Percentiles rank a stretch among this genome's conserved stretches.
phyloP scores from a whole-genome alignment of 1,284 basidiomycete genomes.

The Malassezia globosa region DNA sequence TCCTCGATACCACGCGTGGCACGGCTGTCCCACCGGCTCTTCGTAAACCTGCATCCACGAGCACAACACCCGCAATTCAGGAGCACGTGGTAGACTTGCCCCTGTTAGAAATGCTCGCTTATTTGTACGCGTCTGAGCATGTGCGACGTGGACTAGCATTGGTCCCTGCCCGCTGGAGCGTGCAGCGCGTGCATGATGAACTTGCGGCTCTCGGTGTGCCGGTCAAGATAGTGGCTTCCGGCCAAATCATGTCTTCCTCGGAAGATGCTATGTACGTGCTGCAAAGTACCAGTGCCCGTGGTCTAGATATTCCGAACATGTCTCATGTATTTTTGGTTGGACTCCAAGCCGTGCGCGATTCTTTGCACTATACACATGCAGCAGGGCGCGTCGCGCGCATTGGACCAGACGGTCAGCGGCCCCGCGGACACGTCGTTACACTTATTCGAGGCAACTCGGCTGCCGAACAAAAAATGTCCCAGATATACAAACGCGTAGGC shows the following conservation, averaged over 20 bases:
- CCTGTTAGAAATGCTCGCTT: conserved; percentile 34
- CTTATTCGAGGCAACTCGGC: conserved; percentile 23
- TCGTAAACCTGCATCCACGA: conserved; percentile 11
- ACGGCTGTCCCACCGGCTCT: background rate
- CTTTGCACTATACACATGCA: conserved; percentile 38
- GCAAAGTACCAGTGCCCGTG: conserved; percentile 33
- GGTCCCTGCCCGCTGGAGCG: conserved; percentile 37
- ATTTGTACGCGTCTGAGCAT: conserved; percentile 30
- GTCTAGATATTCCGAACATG: conserved; percentile 38
- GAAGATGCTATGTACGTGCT: conserved; percentile 26
- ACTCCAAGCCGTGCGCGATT: conserved; percentile 29
- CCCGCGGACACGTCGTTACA: conserved; percentile 31
- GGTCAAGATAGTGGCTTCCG: conserved; percentile 14
- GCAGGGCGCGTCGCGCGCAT: conserved; percentile 41
- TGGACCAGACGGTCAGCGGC: conserved; percentile 14
- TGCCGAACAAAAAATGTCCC: conserved; percentile 31
- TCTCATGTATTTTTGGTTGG: conserved; percentile 42
- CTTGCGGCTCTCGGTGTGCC: conserved; percentile 34
- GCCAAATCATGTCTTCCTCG: background rate
- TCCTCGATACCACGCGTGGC: background rate
- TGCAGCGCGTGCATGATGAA: conserved; percentile 21
- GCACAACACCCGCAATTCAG: conserved; percentile 12
- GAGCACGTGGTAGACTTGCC: conserved; percentile 33
- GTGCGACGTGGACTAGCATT: conserved; percentile 31
- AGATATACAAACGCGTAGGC: conserved; percentile 27